Base-by-base conservation (phyloP, 108 stramenopile species). In the Phaeodactylum tricornutum region DNA sequence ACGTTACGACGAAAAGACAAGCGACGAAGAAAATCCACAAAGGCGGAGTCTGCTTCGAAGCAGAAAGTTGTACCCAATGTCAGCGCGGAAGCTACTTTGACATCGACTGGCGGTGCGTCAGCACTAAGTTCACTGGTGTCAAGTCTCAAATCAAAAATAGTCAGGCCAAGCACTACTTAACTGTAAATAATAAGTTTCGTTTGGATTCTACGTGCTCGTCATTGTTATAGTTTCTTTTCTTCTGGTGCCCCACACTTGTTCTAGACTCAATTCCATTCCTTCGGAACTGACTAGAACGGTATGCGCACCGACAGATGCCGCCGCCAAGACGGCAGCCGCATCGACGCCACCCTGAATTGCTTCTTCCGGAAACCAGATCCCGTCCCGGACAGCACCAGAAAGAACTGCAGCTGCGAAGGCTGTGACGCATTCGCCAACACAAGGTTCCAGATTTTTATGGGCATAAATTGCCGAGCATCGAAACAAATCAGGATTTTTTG, bases 371-470 rank as follows among this genome's bases (percentile, higher is more conserved):
- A 79, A 87, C 66, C 70, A 77, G 7, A 87, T 65, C 3, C 84
- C 84, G 2, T 77, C 70, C 29, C 31, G 45, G 3, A 81, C 70
- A 0, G 40, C 58, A 20, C 35, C 61, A 3, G 66, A 49, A 9
- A 81, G 48, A 9, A 81, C 52, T 29, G 81, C 88, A 26, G 59
- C 43, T 21, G 62, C 74, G 66, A 92, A 92, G 12, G 85, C 78
- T 6, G 72, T 79, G 0, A 81, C 77, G 27, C 80, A 78, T 48
- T 80, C 62, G 11, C 90, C 90, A 0, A 92, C 90, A 39, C 81
- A 82, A 14, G 73, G 67, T 49, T 92, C 90, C 32, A 92, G 64
- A 64, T 92, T 81, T 7, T 78, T 64, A 46, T 92, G 90, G 6
- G 65, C 82, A 30, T 68, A 67, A 20, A 77, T 52, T 14, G 59